Evolutionary conservation across 495 filamentous ascomycete species (phyloP), one percentile per base, ranked within the genome.

Genomic region (Daldinia concentrica): DNA sequence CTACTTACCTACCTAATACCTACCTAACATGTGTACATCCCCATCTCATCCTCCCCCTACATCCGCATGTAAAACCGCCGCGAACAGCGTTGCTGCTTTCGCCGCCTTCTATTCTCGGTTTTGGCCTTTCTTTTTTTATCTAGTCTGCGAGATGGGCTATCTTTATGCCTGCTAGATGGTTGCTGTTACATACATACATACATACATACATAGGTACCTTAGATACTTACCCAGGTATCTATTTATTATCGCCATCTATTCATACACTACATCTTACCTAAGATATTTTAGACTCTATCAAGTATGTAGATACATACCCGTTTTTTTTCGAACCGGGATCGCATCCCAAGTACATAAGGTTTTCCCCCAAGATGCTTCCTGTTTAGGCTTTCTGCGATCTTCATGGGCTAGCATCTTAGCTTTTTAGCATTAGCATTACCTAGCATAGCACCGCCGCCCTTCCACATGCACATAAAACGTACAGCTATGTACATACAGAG

Each of bases 71-170:
- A 48, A 24, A 48, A 48, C 43, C 43, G 43, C 43, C 43, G n/a
- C 43, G 17, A 12, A 48, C 43, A 48, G 19, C 9, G 19, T 22
- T 22, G 19, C n/a, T 37, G 5, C 11, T 27, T 62, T 50, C 48
- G 48, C 37, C 58, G 58, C 64, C 51, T 62, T 68, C 65, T 62
- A 6, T 62, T 62, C 58, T 62, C 30, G 58, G 65, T 19, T 36
- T 37, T 36, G n/a, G 1, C 7, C 5, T 17, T 24, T 48, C 9
- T 48, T 11, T 48, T 4, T 48, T 48, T 24, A 0, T 48, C 7
- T 11, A 5, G n/a, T 17, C 41, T 45, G 41, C 6, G 8, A 45
- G 41, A 45, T 45, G 19, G 6, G 9, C 32, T 45, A 45, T 9
- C n/a, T 7, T 45, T 45, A 45, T 45, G 7, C 17, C 41, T 45